Evolutionary conservation across 306 rosid genomes (phyloP).

Genomic region (Clitoria ternatea): DNA sequence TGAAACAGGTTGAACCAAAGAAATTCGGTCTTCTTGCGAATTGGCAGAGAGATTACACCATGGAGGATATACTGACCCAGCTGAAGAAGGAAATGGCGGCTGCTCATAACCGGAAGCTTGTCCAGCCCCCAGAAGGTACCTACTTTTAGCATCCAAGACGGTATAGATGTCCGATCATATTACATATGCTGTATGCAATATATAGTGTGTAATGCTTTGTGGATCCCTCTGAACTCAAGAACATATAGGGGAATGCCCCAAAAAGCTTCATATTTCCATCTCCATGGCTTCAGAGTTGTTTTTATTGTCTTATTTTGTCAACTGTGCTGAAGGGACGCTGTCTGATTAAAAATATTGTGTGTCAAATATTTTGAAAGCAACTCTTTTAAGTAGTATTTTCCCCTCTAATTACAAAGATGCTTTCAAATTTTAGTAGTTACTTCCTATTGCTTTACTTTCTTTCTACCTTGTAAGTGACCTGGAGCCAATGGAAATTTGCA

Average conservation of each 20-base stretch:
- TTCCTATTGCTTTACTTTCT: background rate
- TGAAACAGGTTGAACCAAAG: conserved; percentile 86
- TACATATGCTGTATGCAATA: conserved; percentile 62
- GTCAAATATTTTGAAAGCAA: conserved; percentile 45
- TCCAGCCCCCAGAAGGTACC: conserved; percentile 99
- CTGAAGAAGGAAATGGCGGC: conserved; percentile 99
- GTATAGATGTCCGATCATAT: conserved; percentile 42
- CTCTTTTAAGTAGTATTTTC: conserved; percentile 35
- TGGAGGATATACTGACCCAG: conserved; percentile 98
- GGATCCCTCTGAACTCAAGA: conserved; percentile 62
- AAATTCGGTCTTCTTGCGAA: conserved; percentile 90
- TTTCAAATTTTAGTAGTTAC: conserved; percentile 1
- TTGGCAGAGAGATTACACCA: conserved; percentile 97
- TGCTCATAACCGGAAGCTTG: conserved; percentile 94
- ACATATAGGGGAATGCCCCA: conserved; percentile 51
- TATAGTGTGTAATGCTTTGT: conserved; percentile 73
- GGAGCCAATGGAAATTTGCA: conserved; percentile 24
- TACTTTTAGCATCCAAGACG: conserved; percentile 67
- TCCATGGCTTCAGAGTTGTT: conserved; percentile 51
- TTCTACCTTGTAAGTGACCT: conserved; percentile 24
- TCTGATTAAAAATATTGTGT: conserved; percentile 51
- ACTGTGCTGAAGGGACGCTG: conserved; percentile 59
- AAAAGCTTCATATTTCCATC: conserved; percentile 44
- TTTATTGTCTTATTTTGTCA: conserved; percentile 42
- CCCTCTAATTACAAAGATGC: conserved; percentile 16